phyloP scores from a whole-genome alignment of 306 rosid species.

The Coriaria nepalensis region DNA sequence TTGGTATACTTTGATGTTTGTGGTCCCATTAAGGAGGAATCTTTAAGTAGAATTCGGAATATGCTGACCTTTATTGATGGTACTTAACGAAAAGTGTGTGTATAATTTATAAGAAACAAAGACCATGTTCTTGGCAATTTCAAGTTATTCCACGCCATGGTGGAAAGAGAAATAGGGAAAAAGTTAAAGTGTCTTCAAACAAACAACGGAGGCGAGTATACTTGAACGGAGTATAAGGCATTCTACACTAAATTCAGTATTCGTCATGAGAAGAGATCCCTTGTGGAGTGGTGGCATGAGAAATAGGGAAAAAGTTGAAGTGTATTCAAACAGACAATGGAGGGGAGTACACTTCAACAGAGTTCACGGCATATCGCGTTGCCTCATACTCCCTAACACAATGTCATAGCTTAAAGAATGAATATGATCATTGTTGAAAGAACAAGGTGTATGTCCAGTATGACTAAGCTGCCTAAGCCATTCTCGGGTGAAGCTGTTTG shows the following conservation, averaged over 20 bases:
- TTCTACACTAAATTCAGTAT: neutral
- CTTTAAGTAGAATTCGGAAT: neutral
- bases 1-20: neutral
- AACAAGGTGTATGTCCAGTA: neutral
- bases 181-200: neutral
- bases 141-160: neutral
- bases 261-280: conserved; percentile 2
- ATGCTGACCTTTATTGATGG: neutral
- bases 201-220: neutral
- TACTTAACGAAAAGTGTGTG: neutral
- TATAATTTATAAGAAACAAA: neutral
- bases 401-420: neutral
- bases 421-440: neutral
- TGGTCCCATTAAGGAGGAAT: neutral
- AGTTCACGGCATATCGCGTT: too few species aligned
- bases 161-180: neutral
- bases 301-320: too few species aligned
- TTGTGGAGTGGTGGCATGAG: too few species aligned
- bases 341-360: too few species aligned
- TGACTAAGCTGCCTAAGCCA: neutral
- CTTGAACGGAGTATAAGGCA: neutral
- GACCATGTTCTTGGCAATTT: neutral
- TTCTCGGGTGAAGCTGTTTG: neutral
- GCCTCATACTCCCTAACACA: neutral
- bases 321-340: too few species aligned